A percentile compares a stretch with the other conserved stretches of the same genome.
phyloP scores from a whole-genome alignment of 352 stramenopile genomes.

The Peronospora destructor region DNA sequence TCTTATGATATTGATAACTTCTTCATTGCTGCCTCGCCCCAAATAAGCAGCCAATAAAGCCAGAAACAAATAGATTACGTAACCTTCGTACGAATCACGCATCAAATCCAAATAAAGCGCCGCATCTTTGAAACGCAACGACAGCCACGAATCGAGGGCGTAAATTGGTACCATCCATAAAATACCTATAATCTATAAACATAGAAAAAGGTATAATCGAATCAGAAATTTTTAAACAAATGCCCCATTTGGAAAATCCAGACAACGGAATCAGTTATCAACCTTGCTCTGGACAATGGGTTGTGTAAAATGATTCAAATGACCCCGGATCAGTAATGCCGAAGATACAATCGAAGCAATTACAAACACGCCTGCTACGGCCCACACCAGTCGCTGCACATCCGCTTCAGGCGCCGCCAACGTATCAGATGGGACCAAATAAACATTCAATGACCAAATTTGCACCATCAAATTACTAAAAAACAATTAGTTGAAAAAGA shows the following conservation, averaged over 20 bases:
- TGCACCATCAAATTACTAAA: constrained; percentile 11
- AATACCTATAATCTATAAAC: constrained; percentile 91
- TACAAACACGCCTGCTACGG: constrained; percentile 88
- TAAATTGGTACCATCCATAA: constrained; percentile 99
- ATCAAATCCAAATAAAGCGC: constrained; percentile 91
- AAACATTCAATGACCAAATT: constrained; percentile 16
- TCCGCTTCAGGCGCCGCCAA: constrained; percentile 40
- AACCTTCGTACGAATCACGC: constrained; percentile 97
- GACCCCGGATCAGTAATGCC: constrained; percentile 86
- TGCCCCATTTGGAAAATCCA: too few relatives aligned
- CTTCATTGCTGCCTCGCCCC: constrained; percentile 86
- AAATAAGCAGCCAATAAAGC: constrained; percentile 94
- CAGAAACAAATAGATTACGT: constrained; percentile 97
- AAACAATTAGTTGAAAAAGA: constrained; percentile 3
- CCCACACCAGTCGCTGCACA: constrained; percentile 69
- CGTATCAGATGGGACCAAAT: constrained; percentile 17
- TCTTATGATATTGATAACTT: constrained; percentile 47
- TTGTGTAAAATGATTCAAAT: constrained; percentile 89
- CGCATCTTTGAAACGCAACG: constrained; percentile 91
- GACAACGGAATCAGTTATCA: not conserved
- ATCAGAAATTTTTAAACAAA: not conserved
- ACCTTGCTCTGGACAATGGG: constrained; percentile 92
- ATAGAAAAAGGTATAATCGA: not conserved
- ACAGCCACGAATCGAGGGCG: constrained; percentile 94
- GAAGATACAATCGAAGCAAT: constrained; percentile 83